These are phyloP conservation scores for Heterobasidion annosum DNA, from an alignment of 1,284 basidiomycete species.

Conservation along the genomic window DNA sequence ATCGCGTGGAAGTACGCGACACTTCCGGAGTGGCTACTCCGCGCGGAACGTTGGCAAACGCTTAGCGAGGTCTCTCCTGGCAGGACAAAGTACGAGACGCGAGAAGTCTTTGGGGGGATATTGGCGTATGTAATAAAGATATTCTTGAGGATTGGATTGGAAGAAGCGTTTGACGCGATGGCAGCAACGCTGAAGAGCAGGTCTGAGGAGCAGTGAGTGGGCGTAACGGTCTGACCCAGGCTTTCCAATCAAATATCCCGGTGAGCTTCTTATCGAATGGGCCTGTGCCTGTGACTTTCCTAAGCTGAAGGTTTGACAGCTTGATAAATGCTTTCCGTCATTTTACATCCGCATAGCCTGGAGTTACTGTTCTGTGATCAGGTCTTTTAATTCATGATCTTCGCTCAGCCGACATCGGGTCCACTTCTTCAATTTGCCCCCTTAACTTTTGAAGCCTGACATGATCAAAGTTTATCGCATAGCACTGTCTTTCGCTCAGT, in stretches of 20 bases:
- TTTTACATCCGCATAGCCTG: no score
- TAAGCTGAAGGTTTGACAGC: no score
- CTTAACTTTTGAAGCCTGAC: no score
- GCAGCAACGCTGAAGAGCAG: conserved; percentile 47
- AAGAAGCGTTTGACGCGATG: conserved; percentile 41
- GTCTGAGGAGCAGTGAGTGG: conserved; percentile 26
- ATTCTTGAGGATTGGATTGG: conserved; percentile 33
- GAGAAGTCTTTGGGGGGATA: conserved; percentile 51
- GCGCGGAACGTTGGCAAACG: conserved; percentile 36
- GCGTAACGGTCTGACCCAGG: no score
- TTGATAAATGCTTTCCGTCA: no score
- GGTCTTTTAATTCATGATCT: no score
- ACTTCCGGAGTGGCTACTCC: conserved; percentile 1
- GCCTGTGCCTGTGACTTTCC: neutral
- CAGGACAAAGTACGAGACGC: conserved; percentile 54
- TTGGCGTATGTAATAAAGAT: conserved; percentile 46
- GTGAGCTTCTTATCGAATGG: neutral
- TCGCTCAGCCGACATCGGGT: no score
- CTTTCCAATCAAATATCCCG: neutral
- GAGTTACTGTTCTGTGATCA: no score
- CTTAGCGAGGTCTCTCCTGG: conserved; percentile 34
- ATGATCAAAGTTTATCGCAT: no score
- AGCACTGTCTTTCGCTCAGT: no score
- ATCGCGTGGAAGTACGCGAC: conserved; percentile 5
- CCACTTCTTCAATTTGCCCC: no score